phyloP scores from a whole-genome alignment of 176 grass and related monocot species.

The Calamus simplicifolius region DNA sequence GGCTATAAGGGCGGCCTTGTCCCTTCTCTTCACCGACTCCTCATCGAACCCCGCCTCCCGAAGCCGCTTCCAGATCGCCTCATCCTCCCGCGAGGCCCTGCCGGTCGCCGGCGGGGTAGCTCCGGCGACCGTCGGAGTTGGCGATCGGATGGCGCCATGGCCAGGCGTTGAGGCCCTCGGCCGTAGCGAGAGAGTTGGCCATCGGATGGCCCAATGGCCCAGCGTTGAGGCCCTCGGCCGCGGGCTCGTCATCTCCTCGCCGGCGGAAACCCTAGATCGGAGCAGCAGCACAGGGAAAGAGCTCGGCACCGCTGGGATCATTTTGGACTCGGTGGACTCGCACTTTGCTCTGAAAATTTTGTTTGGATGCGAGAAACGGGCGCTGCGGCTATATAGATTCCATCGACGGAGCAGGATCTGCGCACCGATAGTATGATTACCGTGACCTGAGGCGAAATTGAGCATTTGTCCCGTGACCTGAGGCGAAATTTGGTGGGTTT shows the following conservation, averaged over 20 bases:
- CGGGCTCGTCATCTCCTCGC: conserved; percentile 56
- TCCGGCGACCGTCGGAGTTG: not conserved
- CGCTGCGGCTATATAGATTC: too few relatives aligned
- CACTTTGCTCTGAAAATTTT: too few relatives aligned
- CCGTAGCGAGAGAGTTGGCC: not conserved
- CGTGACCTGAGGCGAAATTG: too few relatives aligned
- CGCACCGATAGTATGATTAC: too few relatives aligned
- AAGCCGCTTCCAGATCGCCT: conserved; percentile 85
- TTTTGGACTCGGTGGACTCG: too few relatives aligned
- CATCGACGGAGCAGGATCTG: too few relatives aligned
- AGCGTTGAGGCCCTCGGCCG: conserved; percentile 11
- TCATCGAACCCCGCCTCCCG: conserved; percentile 75
- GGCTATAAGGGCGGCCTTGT: conserved; percentile 59
- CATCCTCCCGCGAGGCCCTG: conserved; percentile 23
- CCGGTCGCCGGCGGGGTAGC: conserved; percentile 1
- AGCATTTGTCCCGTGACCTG: too few relatives aligned
- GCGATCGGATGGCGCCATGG: not conserved
- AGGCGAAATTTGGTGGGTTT: too few relatives aligned
- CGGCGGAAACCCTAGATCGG: conserved; percentile 55
- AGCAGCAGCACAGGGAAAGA: too few relatives aligned
- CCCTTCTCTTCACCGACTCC: conserved; percentile 56
- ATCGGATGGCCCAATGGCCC: not conserved
- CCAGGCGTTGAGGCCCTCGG: conserved; percentile 3
- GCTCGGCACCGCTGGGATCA: too few relatives aligned
- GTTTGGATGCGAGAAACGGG: too few relatives aligned